phyloP scores from a whole-genome alignment of 202 grass and related monocot genomes.

The Eragrostis tef region DNA sequence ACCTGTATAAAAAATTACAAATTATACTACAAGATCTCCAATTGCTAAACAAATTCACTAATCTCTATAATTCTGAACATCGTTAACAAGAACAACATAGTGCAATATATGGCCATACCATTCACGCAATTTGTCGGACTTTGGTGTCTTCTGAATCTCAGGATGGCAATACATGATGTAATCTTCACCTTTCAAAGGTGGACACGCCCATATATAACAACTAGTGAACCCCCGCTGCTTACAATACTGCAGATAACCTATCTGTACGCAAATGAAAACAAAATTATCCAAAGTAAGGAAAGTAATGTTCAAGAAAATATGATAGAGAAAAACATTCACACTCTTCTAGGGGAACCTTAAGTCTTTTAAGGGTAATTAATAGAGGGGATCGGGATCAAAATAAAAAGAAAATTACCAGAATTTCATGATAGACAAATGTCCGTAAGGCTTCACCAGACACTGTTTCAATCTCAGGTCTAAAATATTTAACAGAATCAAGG shows the following conservation, averaged over 20 bases:
- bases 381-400: not conserved
- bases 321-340: not conserved
- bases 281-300: not conserved
- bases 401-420: constrained; percentile 69
- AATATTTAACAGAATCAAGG: constrained; percentile 96
- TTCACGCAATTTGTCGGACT: constrained; percentile 86
- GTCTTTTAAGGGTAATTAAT: not conserved
- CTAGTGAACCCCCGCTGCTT: constrained; percentile 95
- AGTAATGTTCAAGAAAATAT: not conserved
- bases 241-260: constrained; percentile 91
- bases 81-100: constrained; percentile 30
- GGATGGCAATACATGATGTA: constrained; percentile 99
- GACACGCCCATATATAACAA: constrained; percentile 98
- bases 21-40: constrained; percentile 40
- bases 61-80: constrained; percentile 4
- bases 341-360: not conserved
- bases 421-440: constrained; percentile 97
- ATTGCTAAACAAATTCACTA: constrained; percentile 31
- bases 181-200: constrained; percentile 94
- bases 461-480: constrained; percentile 88
- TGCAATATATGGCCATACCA: constrained; percentile 52
- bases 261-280: constrained; percentile 45
- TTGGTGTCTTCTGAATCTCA: constrained; percentile 97
- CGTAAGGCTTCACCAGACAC: constrained; percentile 80
- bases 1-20: constrained; percentile 63